Conservation (phyloP, 495 filamentous ascomycete species). For the Cetradonia linearis region DNA sequence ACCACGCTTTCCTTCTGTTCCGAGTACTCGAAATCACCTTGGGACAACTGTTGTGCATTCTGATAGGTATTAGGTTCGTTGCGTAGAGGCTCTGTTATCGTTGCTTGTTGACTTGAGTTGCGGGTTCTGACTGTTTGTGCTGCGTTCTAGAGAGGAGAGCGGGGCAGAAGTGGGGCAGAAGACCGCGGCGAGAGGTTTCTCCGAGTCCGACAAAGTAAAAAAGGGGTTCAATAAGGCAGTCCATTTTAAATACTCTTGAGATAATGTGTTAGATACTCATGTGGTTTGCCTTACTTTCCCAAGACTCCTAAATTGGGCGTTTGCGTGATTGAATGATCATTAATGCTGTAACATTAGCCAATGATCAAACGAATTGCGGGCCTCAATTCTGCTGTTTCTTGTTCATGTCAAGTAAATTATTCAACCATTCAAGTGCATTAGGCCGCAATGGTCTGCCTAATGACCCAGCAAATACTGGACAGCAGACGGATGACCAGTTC, state of each 20-base stretch:
- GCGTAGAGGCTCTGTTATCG: not conserved
- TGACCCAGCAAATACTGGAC: not conserved
- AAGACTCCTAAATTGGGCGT: too few relatives aligned
- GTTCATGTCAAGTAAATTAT: not conserved
- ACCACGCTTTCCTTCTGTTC: not conserved
- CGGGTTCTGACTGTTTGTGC: not conserved
- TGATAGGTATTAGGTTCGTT: not conserved
- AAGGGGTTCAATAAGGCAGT: not conserved
- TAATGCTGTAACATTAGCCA: not conserved
- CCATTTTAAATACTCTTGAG: not conserved
- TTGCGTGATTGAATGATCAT: not conserved
- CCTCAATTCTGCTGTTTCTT: not conserved
- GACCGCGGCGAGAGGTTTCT: not conserved
- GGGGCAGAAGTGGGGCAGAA: not conserved
- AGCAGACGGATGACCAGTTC: too few relatives aligned
- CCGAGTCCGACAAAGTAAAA: not conserved
- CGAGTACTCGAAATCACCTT: not conserved
- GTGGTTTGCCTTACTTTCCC: not conserved
- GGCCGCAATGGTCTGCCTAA: not conserved
- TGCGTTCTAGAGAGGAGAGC: not conserved
- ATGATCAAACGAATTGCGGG: not conserved
- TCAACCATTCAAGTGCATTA: not conserved
- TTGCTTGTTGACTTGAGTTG: not conserved
- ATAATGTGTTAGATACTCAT: not conserved
- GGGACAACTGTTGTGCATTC: conserved; percentile 5